phyloP scores from a whole-genome alignment of 2,329 filamentous ascomycete species.

The Penicillium capsulatum region DNA sequence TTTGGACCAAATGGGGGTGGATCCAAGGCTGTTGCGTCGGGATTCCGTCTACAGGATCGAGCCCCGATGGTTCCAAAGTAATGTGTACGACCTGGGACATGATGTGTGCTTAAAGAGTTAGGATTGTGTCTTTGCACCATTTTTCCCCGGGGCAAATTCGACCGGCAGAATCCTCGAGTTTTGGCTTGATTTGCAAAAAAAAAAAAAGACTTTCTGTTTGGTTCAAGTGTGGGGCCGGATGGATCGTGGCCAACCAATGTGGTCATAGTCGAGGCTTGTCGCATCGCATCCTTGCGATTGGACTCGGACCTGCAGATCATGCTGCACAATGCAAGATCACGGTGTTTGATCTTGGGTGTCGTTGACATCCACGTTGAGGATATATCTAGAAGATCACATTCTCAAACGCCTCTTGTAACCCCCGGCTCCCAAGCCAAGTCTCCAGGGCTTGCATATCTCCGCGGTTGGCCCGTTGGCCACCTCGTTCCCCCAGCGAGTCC shows the following conservation, averaged over 20 bases:
- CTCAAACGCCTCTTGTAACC: slow-evolving; percentile 30
- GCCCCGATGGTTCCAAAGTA: slow-evolving; percentile 13
- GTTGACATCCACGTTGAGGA: too few species aligned
- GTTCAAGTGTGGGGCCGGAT: too few species aligned
- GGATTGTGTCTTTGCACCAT: slow-evolving; percentile 3
- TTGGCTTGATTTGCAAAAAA: too few species aligned
- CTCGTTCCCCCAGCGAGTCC: slow-evolving; percentile 30
- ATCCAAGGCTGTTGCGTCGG: slow-evolving; percentile 20
- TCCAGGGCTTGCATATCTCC: slow-evolving; percentile 36
- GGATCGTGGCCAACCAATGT: too few species aligned
- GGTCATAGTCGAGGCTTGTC: too few species aligned
- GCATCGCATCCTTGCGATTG: too few species aligned
- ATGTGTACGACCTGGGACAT: slow-evolving; percentile 22
- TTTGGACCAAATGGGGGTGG: slow-evolving; percentile 28
- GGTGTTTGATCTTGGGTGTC: too few species aligned
- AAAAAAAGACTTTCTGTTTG: too few species aligned
- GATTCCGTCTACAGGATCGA: slow-evolving; percentile 12
- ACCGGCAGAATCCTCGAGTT: too few species aligned
- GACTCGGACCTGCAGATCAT: too few species aligned
- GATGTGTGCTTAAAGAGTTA: not conserved
- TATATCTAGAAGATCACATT: slow-evolving; percentile 28
- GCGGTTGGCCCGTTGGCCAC: slow-evolving; percentile 32
- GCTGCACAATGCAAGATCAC: too few species aligned
- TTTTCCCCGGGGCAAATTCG: too few species aligned
- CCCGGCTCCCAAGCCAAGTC: slow-evolving; percentile 25